A percentile compares a stretch with the other conserved stretches of the same genome.
phyloP scores from a whole-genome alignment of 352 stramenopile genomes.

The Thalassiosira tumida region DNA sequence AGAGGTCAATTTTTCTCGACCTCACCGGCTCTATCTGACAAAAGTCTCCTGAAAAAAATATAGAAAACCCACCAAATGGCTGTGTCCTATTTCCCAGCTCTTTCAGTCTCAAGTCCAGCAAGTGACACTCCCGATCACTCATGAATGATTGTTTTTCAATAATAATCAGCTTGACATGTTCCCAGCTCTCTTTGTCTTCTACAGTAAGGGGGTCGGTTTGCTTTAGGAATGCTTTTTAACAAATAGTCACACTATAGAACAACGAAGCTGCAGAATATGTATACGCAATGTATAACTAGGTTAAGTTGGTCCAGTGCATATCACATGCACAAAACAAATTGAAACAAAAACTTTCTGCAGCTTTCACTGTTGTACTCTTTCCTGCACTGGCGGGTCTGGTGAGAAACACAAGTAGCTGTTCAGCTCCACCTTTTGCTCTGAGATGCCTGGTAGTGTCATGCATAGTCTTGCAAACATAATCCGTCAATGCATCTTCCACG shows the following conservation, averaged over 20 bases:
- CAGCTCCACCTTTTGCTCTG: conserved; percentile 28
- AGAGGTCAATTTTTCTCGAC: conserved; percentile 34
- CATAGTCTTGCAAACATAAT: neutral
- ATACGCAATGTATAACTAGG: conserved; percentile 63
- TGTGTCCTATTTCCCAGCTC: conserved; percentile 57
- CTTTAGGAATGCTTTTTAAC: neutral
- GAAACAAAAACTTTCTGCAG: conserved; percentile 47
- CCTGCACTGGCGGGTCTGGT: conserved; percentile 54
- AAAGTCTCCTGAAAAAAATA: conserved; percentile 79
- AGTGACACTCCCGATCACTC: conserved; percentile 60
- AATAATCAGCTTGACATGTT: conserved; percentile 69
- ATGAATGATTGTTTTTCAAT: conserved; percentile 81
- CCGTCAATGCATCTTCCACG: neutral
- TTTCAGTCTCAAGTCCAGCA: conserved; percentile 86
- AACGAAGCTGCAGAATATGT: conserved; percentile 53
- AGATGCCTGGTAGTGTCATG: conserved; percentile 16
- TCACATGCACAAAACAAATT: conserved; percentile 33
- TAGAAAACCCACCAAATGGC: conserved; percentile 67
- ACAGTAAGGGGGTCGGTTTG: neutral
- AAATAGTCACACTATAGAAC: conserved; percentile 3
- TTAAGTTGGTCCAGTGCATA: conserved; percentile 44
- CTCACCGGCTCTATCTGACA: conserved; percentile 61
- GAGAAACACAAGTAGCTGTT: conserved; percentile 65
- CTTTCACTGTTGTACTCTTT: conserved; percentile 47
- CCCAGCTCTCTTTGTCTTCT: conserved; percentile 35